Percentiles rank a stretch among this genome's conserved stretches.
Evolutionary conservation across 2,329 filamentous ascomycete genomes (phyloP).

Genomic region (Fusarium agapanthi): DNA sequence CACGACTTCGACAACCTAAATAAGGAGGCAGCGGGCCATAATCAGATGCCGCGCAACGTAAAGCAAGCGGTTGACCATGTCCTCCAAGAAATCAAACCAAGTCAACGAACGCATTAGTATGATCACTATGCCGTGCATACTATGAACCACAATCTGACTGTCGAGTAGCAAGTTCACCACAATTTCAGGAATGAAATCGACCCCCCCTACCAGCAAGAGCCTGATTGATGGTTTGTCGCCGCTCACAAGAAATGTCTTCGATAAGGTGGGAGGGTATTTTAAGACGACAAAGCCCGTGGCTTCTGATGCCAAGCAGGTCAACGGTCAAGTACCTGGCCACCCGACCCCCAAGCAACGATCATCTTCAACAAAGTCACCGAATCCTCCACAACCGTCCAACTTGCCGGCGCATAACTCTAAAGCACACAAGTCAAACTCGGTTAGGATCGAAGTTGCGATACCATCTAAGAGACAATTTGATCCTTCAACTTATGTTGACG

Average conservation of each 20-base stretch:
- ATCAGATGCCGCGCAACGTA: constrained; percentile 69
- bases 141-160: constrained; percentile 26
- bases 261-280: constrained; percentile 52
- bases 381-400: constrained; percentile 18
- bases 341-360: constrained; percentile 30
- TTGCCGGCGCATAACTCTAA: constrained; percentile 40
- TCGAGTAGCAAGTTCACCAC: constrained; percentile 61
- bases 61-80: constrained; percentile 79
- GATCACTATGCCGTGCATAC: constrained; percentile 28
- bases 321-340: constrained; percentile 46
- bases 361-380: constrained; percentile 33
- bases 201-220: constrained; percentile 36
- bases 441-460: constrained; percentile 58
- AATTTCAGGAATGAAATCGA: constrained; percentile 38
- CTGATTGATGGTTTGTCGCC: constrained; percentile 58
- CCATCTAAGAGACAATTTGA: constrained; percentile 55
- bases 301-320: constrained; percentile 45
- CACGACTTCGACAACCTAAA: constrained; percentile 74
- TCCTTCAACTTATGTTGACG: constrained; percentile 48
- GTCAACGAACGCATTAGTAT: constrained; percentile 76
- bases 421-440: constrained; percentile 47
- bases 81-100: constrained; percentile 75
- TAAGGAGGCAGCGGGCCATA: constrained; percentile 68
- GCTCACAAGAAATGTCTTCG: constrained; percentile 54
- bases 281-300: constrained; percentile 49